Conservation (phyloP, 2,329 filamentous ascomycete species). For the Paecilomyces niveus region DNA sequence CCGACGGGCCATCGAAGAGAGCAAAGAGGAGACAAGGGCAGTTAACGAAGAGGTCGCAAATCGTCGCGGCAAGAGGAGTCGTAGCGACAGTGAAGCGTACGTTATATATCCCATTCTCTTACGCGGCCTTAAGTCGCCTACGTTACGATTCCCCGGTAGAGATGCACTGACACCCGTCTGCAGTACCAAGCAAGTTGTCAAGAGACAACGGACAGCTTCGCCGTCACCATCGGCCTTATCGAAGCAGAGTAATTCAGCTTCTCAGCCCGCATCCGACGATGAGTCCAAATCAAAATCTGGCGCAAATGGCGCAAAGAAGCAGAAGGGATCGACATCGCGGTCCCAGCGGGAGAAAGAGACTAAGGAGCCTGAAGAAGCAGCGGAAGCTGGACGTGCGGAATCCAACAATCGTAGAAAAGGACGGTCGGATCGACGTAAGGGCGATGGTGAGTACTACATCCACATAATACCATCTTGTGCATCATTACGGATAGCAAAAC, state of each 20-base stretch:
- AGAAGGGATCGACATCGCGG: conserved; percentile 50
- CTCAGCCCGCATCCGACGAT: conserved; percentile 56
- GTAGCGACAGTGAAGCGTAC: conserved; percentile 93
- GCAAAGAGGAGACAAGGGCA: conserved; percentile 67
- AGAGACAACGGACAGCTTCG: conserved; percentile 78
- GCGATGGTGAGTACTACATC: conserved; percentile 56
- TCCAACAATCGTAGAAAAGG: conserved; percentile 74
- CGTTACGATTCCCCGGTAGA: conserved; percentile 5
- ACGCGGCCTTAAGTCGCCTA: not conserved
- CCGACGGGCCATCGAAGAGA: conserved; percentile 85
- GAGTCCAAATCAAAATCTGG: conserved; percentile 42
- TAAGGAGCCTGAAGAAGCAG: conserved; percentile 50
- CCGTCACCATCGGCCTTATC: conserved; percentile 58
- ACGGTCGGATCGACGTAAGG: conserved; percentile 70
- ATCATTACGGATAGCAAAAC: conserved; percentile 14
- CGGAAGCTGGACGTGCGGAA: conserved; percentile 64
- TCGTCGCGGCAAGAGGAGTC: conserved; percentile 69
- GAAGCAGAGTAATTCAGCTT: conserved; percentile 39
- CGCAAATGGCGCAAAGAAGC: conserved; percentile 47
- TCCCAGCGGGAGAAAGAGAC: conserved; percentile 44
- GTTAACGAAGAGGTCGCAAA: conserved; percentile 47
- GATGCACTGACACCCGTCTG: conserved; percentile 12
- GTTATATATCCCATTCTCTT: conserved; percentile 30
- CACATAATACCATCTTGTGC: not conserved
- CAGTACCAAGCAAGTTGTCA: conserved; percentile 64